Evolutionary conservation across 441 rosid species (phyloP).

Genomic region (Brassica balearica): DNA sequence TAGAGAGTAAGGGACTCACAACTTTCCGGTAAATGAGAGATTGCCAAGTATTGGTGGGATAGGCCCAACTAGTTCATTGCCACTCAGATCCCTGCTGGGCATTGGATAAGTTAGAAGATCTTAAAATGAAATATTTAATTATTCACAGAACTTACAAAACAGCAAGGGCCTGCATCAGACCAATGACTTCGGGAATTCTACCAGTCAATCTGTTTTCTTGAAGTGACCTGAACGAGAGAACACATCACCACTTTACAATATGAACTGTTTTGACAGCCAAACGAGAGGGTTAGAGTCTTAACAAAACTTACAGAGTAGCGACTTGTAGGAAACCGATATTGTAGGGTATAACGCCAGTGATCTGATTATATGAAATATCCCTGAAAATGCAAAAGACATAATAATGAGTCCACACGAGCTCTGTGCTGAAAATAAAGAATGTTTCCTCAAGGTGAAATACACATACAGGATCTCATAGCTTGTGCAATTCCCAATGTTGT

Average conservation of each 20-base stretch:
- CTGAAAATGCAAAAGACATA: slow-evolving; percentile 42
- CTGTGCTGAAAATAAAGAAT: background rate
- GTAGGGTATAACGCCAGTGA: slow-evolving; percentile 85
- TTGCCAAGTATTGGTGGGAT: slow-evolving; percentile 92
- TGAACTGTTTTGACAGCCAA: background rate
- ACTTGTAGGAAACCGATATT: slow-evolving; percentile 96
- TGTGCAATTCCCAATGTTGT: slow-evolving; percentile 90
- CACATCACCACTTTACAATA: background rate
- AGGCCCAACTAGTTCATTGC: slow-evolving; percentile 77
- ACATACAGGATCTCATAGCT: slow-evolving; percentile 91
- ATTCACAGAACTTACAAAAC: slow-evolving; percentile 67
- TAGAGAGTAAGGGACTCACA: slow-evolving; percentile 54
- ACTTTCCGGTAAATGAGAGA: slow-evolving; percentile 81
- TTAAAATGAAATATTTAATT: background rate
- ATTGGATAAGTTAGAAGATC: background rate
- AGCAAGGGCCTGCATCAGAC: slow-evolving; percentile 98
- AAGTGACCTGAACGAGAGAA: slow-evolving; percentile 62
- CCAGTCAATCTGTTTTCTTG: slow-evolving; percentile 91
- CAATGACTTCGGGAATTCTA: slow-evolving; percentile 85
- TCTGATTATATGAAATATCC: slow-evolving; percentile 87
- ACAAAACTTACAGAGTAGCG: slow-evolving; percentile 81
- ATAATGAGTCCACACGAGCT: background rate
- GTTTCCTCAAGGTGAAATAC: background rate
- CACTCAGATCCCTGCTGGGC: slow-evolving; percentile 89
- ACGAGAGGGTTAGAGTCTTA: background rate